Evolutionary conservation across 805 yeast genomes (phyloP), one percentile per base, ranked within the genome.

Genomic region (Allodekkera sacchari): DNA sequence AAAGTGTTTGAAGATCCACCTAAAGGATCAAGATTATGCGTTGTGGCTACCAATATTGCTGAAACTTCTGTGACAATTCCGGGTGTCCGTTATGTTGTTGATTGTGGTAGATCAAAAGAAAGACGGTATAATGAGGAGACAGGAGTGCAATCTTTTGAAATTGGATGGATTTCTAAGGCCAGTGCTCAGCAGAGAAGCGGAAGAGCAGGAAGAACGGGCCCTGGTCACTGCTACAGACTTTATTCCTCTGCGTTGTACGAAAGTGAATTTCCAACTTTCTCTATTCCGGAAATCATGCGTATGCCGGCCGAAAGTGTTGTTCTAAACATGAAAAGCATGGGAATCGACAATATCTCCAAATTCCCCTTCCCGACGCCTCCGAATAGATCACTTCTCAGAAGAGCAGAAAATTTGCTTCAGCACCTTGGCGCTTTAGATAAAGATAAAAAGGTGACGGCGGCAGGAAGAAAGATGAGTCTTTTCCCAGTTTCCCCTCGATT

Each of bases 281-380:
- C 92, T 8, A 66, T 65, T 34, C 97, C 99, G 0, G 99, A 92
- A 53, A 88, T 92, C 28, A 60, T 83, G 36, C 66, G 97, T 42
- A 88, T 85, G 94, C 97, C 98, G 0, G 85, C 87, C 22, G 98
- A 92, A 52, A 87, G 95, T 53, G 81, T 92, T n/a, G 94, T 92
- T 0, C 59, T 92, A 44, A 82, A 82, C 29, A 92, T 92, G 98
- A 92, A 92, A 57, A 74, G 89, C 41, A 92, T 92, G 95, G 96
- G 96, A 3, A 88, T 92, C 38, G 92, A 83, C 52, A 83, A 82
- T 32, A 79, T 92, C 22, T 62, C 76, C 15, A 89, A 92, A 48
- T 92, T 92, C 63, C 98, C 98, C 22, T 92, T 92, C 59, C 59
- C 97, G 4, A 88, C 97, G 0, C 83, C 95, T 3, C 96, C 97